These are phyloP conservation scores for Pelargonium nanum DNA, from an alignment of 345 rosid genomes.

Conservation along the genomic window DNA sequence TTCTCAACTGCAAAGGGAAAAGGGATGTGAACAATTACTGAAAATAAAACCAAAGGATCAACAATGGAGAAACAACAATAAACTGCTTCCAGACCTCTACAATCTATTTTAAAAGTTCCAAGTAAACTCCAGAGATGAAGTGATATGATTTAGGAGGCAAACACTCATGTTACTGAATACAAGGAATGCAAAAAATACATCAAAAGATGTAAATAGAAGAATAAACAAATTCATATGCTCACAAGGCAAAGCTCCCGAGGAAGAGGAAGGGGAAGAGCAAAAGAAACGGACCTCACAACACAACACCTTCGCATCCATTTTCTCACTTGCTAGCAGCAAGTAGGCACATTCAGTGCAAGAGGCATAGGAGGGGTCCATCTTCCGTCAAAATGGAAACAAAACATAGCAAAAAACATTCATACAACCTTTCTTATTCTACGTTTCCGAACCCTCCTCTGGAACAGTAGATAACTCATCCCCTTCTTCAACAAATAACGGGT, in stretches of 20 bases:
- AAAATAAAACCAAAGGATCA: no score
- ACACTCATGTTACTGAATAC: not conserved
- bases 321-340: not conserved
- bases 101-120: no score
- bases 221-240: slow-evolving; percentile 21
- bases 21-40: no score
- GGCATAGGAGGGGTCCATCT: not conserved
- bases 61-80: no score
- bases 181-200: not conserved
- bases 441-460: slow-evolving; percentile 34
- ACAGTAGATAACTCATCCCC: slow-evolving; percentile 28
- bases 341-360: not conserved
- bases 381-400: not conserved
- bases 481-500: slow-evolving; percentile 30
- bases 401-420: no score
- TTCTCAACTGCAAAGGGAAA: no score
- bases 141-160: not conserved
- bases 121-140: not conserved
- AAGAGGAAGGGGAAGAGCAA: slow-evolving; percentile 4
- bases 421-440: slow-evolving; percentile 12
- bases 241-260: slow-evolving; percentile 4
- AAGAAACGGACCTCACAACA: slow-evolving; percentile 9
- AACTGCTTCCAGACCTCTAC: no score
- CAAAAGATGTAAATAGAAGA: slow-evolving; percentile 14
- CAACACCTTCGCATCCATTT: slow-evolving; percentile 16